Percentiles rank a stretch among this genome's conserved stretches.
Evolutionary conservation across 2,329 filamentous ascomycete species (phyloP).

Genomic region (Cladophialophora chaetospira): DNA sequence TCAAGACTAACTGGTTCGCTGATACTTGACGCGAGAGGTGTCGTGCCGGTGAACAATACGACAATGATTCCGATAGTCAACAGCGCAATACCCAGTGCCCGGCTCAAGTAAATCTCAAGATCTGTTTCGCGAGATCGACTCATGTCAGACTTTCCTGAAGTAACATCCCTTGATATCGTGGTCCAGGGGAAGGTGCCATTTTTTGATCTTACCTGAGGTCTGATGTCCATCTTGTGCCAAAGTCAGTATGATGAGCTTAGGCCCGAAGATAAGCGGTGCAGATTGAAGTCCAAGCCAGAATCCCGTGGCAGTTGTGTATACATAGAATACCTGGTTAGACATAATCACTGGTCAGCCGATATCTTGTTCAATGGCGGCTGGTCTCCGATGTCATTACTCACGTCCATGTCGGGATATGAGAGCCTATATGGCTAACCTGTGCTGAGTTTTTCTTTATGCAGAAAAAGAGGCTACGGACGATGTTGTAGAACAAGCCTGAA

Average conservation of each 20-base stretch:
- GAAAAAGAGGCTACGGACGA: not conserved
- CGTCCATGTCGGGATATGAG: slow-evolving; percentile 12
- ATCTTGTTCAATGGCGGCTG: not conserved
- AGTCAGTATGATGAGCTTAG: slow-evolving; percentile 62
- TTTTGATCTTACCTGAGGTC: slow-evolving; percentile 50
- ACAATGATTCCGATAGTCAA: slow-evolving; percentile 64
- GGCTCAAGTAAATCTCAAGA: slow-evolving; percentile 73
- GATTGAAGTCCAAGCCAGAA: slow-evolving; percentile 50
- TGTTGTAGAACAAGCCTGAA: not conserved
- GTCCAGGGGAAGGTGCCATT: not conserved
- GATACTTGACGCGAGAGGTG: slow-evolving; percentile 62
- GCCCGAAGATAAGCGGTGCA: slow-evolving; percentile 59
- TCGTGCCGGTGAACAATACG: slow-evolving; percentile 69
- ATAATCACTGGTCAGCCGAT: not conserved
- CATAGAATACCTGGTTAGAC: slow-evolving; percentile 43
- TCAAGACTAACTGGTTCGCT: slow-evolving; percentile 45
- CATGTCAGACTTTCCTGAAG: slow-evolving; percentile 1
- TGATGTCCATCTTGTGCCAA: slow-evolving; percentile 60
- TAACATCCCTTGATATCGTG: not conserved
- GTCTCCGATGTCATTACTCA: slow-evolving; percentile 4
- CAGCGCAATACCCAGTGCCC: slow-evolving; percentile 68
- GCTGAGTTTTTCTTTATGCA: not conserved
- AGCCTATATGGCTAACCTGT: not conserved
- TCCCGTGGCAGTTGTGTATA: slow-evolving; percentile 49
- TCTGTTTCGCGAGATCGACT: slow-evolving; percentile 41